phyloP scores from a whole-genome alignment of 2,329 filamentous ascomycete genomes.

The Epichloe brachyelytri region DNA sequence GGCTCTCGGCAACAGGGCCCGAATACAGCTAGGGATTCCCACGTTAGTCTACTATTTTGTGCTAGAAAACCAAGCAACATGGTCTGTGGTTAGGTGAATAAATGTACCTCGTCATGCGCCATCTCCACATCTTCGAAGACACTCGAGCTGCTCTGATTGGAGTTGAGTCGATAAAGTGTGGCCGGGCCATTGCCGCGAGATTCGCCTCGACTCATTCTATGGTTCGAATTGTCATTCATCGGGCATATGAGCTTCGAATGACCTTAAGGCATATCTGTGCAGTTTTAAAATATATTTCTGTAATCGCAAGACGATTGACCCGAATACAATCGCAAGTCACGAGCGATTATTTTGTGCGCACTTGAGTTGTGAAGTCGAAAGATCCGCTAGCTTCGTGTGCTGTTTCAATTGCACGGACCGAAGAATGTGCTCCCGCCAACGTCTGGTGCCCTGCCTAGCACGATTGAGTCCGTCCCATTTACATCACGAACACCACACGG shows the following conservation, averaged over 20 bases:
- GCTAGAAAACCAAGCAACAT: neutral
- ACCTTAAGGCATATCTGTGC: conserved; percentile 1
- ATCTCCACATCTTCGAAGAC: conserved; percentile 96
- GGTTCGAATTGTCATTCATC: conserved; percentile 3
- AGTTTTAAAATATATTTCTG: neutral
- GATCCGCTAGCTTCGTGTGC: no score
- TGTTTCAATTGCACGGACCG: no score
- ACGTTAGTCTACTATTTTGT: neutral
- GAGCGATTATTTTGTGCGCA: neutral
- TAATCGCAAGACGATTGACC: neutral
- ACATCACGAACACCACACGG: no score
- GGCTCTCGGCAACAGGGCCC: conserved; percentile 84
- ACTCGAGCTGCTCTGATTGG: conserved; percentile 62
- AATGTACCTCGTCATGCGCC: conserved; percentile 71
- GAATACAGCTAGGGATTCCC: conserved; percentile 55
- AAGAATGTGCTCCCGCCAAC: no score
- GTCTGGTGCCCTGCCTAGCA: no score
- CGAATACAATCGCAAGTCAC: neutral
- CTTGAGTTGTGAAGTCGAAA: no score
- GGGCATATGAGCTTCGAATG: neutral
- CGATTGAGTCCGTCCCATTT: no score
- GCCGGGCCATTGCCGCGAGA: conserved; percentile 1
- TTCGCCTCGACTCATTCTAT: neutral
- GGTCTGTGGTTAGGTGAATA: neutral
- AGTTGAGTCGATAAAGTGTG: conserved; percentile 45